phyloP scores from a whole-genome alignment of 225 moss, liverwort and hornwort species.

The Marchantia paleacea region DNA sequence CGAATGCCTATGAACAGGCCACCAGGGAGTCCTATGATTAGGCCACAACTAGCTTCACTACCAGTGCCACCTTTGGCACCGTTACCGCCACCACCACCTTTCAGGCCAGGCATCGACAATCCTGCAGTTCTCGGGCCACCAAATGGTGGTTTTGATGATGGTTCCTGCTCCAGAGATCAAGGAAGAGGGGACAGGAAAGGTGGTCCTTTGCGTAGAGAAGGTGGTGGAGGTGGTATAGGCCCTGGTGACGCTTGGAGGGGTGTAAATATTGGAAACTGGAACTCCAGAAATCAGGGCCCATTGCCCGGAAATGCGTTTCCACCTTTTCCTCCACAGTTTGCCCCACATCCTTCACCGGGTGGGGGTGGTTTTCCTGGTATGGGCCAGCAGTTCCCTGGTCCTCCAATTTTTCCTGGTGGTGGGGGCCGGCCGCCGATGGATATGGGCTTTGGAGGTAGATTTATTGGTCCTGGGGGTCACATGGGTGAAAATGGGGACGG shows the following conservation, averaged over 20 bases:
- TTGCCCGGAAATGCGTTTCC: slow-evolving; percentile 37
- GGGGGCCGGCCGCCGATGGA: slow-evolving; percentile 43
- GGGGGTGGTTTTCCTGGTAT: slow-evolving; percentile 41
- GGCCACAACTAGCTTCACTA: slow-evolving; percentile 39
- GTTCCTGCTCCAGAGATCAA: slow-evolving; percentile 37
- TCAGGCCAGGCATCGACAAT: slow-evolving; percentile 49
- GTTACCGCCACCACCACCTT: slow-evolving; percentile 49
- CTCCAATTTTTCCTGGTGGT: slow-evolving; percentile 42
- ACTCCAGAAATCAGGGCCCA: slow-evolving; percentile 44
- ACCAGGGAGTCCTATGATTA: slow-evolving; percentile 43
- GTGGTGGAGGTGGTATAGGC: slow-evolving; percentile 32
- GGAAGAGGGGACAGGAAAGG: slow-evolving; percentile 44
- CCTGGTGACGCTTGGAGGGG: slow-evolving; percentile 43
- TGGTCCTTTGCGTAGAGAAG: slow-evolving; percentile 34
- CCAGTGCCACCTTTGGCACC: slow-evolving; percentile 40
- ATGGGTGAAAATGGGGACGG: slow-evolving; percentile 44
- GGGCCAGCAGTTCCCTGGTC: slow-evolving; percentile 45
- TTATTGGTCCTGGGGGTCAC: slow-evolving; percentile 40
- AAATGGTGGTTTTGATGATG: slow-evolving; percentile 39
- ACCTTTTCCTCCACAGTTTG: slow-evolving; percentile 46
- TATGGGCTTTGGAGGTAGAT: slow-evolving; percentile 46
- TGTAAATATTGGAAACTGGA: slow-evolving; percentile 45
- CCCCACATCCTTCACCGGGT: slow-evolving; percentile 29
- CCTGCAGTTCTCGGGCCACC: slow-evolving; percentile 41
- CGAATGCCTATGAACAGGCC: slow-evolving; percentile 39